These are phyloP conservation scores for Coemansia sp. DNA, from an alignment of 192 early-diverging fungal species.

Conservation along the genomic window DNA sequence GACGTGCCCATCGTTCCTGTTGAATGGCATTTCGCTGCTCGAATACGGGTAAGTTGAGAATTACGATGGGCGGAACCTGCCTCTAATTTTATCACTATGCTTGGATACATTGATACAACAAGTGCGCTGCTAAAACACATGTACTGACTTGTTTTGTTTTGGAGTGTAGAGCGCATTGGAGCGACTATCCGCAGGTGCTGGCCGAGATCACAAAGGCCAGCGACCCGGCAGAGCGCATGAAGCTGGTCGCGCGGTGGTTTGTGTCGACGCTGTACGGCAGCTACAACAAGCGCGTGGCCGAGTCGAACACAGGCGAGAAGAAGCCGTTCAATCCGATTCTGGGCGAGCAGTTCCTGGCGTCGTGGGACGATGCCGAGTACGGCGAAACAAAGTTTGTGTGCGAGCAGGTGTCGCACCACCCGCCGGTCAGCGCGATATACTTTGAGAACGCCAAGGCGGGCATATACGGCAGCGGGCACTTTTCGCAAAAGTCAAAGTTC, in stretches of 20 bases:
- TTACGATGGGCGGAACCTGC: too few relatives aligned
- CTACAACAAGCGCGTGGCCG: constrained; percentile 68
- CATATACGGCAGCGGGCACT: constrained; percentile 61
- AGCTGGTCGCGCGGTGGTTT: constrained; percentile 72
- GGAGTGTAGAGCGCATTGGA: constrained; percentile 55
- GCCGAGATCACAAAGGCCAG: constrained; percentile 62
- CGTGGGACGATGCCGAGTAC: constrained; percentile 57
- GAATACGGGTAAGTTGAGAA: constrained; percentile 66
- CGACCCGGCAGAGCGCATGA: constrained; percentile 62
- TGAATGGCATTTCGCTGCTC: constrained; percentile 73
- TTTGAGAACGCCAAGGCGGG: constrained; percentile 61
- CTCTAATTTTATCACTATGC: too few relatives aligned
- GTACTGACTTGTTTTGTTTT: constrained; percentile 1
- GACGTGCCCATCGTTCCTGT: constrained; percentile 76
- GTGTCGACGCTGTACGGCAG: constrained; percentile 78
- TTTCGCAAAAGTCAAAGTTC: constrained; percentile 65
- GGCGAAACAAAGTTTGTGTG: constrained; percentile 57
- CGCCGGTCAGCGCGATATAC: constrained; percentile 67
- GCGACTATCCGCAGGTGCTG: constrained; percentile 63
- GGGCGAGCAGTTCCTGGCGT: constrained; percentile 67
- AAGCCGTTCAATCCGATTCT: constrained; percentile 71
- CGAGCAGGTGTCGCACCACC: constrained; percentile 74
- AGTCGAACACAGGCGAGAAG: constrained; percentile 67
- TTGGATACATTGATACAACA: neutral
- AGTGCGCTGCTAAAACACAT: too few relatives aligned